Evolutionary conservation across 352 stramenopile genomes (phyloP).

Genomic region (Elongisporangium prolatum): DNA sequence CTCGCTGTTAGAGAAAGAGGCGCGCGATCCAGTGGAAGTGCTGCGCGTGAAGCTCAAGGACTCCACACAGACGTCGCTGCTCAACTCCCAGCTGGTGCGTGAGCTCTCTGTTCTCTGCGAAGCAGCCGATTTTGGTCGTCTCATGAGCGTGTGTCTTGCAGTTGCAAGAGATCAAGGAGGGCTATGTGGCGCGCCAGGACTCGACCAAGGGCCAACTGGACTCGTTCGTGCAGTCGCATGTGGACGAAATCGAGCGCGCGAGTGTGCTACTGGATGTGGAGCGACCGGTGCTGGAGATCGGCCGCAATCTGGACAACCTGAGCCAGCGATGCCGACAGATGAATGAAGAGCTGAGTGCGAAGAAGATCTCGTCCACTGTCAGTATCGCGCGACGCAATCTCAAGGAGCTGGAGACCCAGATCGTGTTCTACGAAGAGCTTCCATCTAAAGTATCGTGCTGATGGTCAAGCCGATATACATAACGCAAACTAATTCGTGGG

Average conservation of each 20-base stretch:
- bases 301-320: slow-evolving; percentile 50
- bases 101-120: background rate
- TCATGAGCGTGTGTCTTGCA: slow-evolving; percentile 11
- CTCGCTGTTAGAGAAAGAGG: slow-evolving; percentile 80
- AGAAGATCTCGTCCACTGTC: slow-evolving; percentile 72
- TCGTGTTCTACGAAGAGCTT: slow-evolving; percentile 80
- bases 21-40: slow-evolving; percentile 77
- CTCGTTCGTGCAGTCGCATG: slow-evolving; percentile 66
- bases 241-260: slow-evolving; percentile 83
- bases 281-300: slow-evolving; percentile 57
- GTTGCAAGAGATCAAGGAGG: slow-evolving; percentile 82
- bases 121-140: background rate
- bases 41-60: slow-evolving; percentile 80
- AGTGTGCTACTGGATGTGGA: slow-evolving; percentile 66
- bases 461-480: no score
- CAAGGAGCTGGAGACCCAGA: slow-evolving; percentile 75
- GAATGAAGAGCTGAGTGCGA: slow-evolving; percentile 81
- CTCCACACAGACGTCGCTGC: slow-evolving; percentile 71
- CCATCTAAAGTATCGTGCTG: slow-evolving; percentile 34
- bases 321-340: slow-evolving; percentile 64
- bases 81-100: slow-evolving; percentile 74
- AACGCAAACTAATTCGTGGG: no score
- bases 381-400: slow-evolving; percentile 79
- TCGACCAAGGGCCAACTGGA: slow-evolving; percentile 69
- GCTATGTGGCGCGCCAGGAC: slow-evolving; percentile 72